Percentiles rank a stretch among this genome's conserved stretches.
Evolutionary conservation across 176 grass and related monocot genomes (phyloP).

Genomic region (Olyra latifolia): DNA sequence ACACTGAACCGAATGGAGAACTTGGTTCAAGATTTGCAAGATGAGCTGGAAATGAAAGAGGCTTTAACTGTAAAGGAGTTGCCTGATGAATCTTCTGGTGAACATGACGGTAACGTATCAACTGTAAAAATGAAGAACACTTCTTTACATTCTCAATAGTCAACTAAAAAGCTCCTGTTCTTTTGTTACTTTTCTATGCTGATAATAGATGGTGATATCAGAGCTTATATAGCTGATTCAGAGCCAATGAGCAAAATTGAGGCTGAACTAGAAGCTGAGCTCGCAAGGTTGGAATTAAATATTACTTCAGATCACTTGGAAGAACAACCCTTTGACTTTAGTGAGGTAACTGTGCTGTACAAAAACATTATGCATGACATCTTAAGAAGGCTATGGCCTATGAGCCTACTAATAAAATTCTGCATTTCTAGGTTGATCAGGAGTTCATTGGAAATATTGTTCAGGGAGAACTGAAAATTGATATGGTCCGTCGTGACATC

Average conservation of each 20-base stretch:
- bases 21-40: constrained; percentile 95
- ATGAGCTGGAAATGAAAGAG: constrained; percentile 94
- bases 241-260: constrained; percentile 92
- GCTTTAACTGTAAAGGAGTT: constrained; percentile 80
- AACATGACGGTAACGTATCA: constrained; percentile 33
- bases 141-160: constrained; percentile 4
- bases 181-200: constrained; percentile 14
- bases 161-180: background rate
- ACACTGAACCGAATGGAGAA: constrained; percentile 70
- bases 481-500: constrained; percentile 37
- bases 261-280: constrained; percentile 90
- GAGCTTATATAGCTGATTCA: constrained; percentile 22
- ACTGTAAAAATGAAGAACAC: background rate
- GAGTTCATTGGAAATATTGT: constrained; percentile 67
- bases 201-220: constrained; percentile 37
- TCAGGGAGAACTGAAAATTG: constrained; percentile 74
- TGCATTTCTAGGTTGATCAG: constrained; percentile 51
- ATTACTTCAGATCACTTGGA: constrained; percentile 50
- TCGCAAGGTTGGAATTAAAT: constrained; percentile 79
- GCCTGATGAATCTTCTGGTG: constrained; percentile 41
- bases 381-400: background rate
- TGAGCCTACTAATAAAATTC: constrained; percentile 17
- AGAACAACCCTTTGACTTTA: constrained; percentile 49
- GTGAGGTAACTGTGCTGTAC: constrained; percentile 50
- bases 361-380: constrained; percentile 20